Percentiles rank a stretch among this genome's conserved stretches.
phyloP scores from a whole-genome alignment of 768 basidiomycete species.

The Arthromyces matolae region DNA sequence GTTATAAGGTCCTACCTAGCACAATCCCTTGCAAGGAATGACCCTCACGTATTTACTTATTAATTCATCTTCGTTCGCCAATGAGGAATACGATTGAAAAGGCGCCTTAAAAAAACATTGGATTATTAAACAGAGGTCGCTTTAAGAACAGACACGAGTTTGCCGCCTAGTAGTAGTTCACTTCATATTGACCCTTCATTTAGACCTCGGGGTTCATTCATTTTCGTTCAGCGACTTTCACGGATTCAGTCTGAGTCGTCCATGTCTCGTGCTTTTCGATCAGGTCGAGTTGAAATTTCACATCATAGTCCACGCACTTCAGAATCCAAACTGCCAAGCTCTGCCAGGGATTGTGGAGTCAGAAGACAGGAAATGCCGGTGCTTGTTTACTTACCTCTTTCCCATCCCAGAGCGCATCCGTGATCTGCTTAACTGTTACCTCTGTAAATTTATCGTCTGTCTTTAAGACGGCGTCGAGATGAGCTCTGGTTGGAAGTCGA shows the following conservation, averaged over 20 bases:
- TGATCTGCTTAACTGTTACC: slow-evolving; percentile 5
- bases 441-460: background rate
- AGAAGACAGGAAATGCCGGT: background rate
- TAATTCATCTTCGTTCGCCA: too few species aligned
- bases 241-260: background rate
- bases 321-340: slow-evolving; percentile 1
- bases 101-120: too few species aligned
- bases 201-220: too few species aligned
- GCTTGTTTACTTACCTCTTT: slow-evolving; percentile 6
- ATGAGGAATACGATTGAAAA: too few species aligned
- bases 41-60: too few species aligned
- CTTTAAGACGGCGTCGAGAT: slow-evolving; percentile 1
- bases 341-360: background rate
- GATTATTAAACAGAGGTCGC: too few species aligned
- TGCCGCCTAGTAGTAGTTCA: too few species aligned
- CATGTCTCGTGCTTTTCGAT: slow-evolving; percentile 2
- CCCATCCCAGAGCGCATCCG: slow-evolving; percentile 1
- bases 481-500: slow-evolving; percentile 6
- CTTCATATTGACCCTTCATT: too few species aligned
- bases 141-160: too few species aligned
- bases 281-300: background rate
- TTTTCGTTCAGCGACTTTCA: background rate
- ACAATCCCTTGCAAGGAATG: too few species aligned
- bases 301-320: slow-evolving; percentile 3
- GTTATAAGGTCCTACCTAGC: too few species aligned